Percentiles rank a stretch among this genome's conserved stretches.
Evolutionary conservation across 2,329 filamentous ascomycete genomes (phyloP).

Genomic region (Calonectria pteridis): DNA sequence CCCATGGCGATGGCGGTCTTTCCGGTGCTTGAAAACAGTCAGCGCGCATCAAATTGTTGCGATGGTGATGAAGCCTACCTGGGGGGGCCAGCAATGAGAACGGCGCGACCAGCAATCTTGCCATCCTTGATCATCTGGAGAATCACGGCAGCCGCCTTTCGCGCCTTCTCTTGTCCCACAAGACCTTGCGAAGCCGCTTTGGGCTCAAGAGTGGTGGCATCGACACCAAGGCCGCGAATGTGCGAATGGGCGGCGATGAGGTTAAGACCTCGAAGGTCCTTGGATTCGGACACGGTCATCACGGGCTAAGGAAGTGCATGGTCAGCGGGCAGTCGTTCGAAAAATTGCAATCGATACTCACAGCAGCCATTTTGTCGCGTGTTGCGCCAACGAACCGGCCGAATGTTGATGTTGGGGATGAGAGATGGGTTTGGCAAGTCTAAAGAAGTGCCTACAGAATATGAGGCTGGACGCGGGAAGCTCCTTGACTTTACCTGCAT

Average conservation of each 20-base stretch:
- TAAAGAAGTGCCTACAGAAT: conserved; percentile 15
- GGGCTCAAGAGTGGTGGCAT: conserved; percentile 90
- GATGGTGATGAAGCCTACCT: conserved; percentile 61
- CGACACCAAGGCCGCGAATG: conserved; percentile 94
- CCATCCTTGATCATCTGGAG: conserved; percentile 99
- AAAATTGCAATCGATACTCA: conserved; percentile 51
- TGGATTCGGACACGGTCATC: conserved; percentile 90
- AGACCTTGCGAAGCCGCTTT: conserved; percentile 89
- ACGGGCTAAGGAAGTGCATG: conserved; percentile 60
- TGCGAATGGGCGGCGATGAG: conserved; percentile 99
- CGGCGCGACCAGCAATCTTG: conserved; percentile 95
- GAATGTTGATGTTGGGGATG: conserved; percentile 28
- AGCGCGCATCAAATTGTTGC: conserved; percentile 26
- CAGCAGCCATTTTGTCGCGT: conserved; percentile 63
- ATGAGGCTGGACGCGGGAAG: conserved; percentile 36
- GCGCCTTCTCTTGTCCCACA: conserved; percentile 95
- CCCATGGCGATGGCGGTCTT: conserved; percentile 99
- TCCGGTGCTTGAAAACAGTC: conserved; percentile 75
- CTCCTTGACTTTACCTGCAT: conserved; percentile 24
- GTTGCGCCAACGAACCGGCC: conserved; percentile 32
- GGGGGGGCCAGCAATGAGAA: conserved; percentile 94
- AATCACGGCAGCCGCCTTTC: conserved; percentile 96
- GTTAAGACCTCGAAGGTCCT: conserved; percentile 95
- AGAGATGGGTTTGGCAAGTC: conserved; percentile 22
- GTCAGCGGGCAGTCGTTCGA: conserved; percentile 32